phyloP scores from a whole-genome alignment of 2,329 filamentous ascomycete genomes.

The Nigrospora sphaerica region DNA sequence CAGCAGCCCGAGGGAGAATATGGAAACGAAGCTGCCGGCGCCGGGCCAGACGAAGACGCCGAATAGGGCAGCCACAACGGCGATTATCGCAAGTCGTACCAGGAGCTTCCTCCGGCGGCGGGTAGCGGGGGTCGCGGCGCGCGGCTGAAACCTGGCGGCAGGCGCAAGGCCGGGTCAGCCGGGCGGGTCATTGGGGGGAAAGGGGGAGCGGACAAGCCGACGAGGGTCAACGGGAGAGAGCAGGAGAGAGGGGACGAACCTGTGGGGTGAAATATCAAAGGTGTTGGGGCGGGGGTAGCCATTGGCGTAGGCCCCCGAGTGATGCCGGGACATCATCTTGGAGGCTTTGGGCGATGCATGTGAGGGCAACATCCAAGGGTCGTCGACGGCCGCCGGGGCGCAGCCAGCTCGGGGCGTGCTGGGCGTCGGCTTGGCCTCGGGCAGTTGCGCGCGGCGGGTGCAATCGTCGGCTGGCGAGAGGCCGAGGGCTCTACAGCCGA shows the following conservation, averaged over 20 bases:
- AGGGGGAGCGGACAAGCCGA: too few species aligned
- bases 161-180: too few species aligned
- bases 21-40: slow-evolving; percentile 52
- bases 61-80: slow-evolving; percentile 56
- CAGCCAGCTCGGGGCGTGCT: too few species aligned
- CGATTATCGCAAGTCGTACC: slow-evolving; percentile 54
- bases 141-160: slow-evolving; percentile 68
- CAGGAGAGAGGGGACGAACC: slow-evolving; percentile 44
- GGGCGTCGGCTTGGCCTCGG: too few species aligned
- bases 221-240: too few species aligned
- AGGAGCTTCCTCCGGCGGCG: slow-evolving; percentile 69
- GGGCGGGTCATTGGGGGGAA: too few species aligned
- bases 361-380: slow-evolving; percentile 49
- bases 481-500: too few species aligned
- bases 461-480: too few species aligned
- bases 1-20: slow-evolving; percentile 63
- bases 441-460: too few species aligned
- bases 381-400: background rate
- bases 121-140: slow-evolving; percentile 63
- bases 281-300: slow-evolving; percentile 73
- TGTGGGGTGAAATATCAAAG: slow-evolving; percentile 84
- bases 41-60: slow-evolving; percentile 70
- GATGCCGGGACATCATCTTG: slow-evolving; percentile 82
- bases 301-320: slow-evolving; percentile 68
- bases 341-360: slow-evolving; percentile 43